A percentile compares a stretch with the other conserved stretches of the same genome.
These are phyloP conservation scores for Kodamaea kaohsiungensis DNA, from an alignment of 805 yeast genomes.

Conservation along the genomic window DNA sequence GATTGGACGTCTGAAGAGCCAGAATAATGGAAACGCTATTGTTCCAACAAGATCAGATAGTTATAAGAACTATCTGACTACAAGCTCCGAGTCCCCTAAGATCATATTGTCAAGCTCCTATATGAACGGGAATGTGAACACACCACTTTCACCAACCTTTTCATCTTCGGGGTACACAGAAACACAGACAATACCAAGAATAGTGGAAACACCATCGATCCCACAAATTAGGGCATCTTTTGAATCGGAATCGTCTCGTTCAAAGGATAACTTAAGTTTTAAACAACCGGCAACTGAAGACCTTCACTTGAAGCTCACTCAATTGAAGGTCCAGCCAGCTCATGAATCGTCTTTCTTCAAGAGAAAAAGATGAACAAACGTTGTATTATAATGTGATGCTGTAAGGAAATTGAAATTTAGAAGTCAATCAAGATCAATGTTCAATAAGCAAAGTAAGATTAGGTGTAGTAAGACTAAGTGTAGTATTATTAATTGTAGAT, in stretches of 20 bases:
- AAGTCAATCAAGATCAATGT: not conserved
- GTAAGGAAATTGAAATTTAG: not conserved
- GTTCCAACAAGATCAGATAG: not conserved
- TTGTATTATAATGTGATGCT: not conserved
- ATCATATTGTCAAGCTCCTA: slow-evolving; percentile 1
- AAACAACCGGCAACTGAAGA: not conserved
- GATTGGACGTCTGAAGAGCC: slow-evolving; percentile 3
- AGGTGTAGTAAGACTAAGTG: too few relatives aligned
- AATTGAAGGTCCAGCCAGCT: slow-evolving; percentile 1
- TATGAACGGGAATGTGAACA: slow-evolving; percentile 3
- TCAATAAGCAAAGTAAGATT: not conserved
- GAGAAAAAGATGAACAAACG: not conserved
- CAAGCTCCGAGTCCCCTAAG: not conserved
- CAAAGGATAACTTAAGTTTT: not conserved
- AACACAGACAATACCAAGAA: not conserved
- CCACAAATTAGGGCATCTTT: not conserved
- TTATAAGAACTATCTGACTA: not conserved
- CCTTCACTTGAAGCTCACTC: slow-evolving; percentile 1
- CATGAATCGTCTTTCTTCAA: slow-evolving; percentile 1
- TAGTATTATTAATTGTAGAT: too few relatives aligned
- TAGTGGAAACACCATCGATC: not conserved
- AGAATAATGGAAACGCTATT: not conserved
- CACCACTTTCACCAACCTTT: not conserved
- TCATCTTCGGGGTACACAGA: not conserved
- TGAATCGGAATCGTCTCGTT: not conserved